phyloP scores from a whole-genome alignment of 2,329 filamentous ascomycete species.

The Colletotrichum theobromicola region DNA sequence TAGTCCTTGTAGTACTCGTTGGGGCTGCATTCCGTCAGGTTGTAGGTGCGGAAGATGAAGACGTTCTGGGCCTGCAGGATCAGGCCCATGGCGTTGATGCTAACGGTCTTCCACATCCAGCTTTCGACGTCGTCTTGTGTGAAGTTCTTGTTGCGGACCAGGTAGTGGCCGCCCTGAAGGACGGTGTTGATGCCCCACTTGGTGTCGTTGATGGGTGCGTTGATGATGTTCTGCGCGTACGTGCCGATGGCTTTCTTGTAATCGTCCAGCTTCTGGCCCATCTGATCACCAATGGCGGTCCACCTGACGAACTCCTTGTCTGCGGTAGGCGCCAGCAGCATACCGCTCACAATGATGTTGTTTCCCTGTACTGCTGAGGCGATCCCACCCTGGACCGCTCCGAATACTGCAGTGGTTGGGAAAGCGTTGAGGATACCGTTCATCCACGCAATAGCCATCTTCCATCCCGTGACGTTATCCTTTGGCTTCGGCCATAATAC shows the following conservation, averaged over 20 bases:
- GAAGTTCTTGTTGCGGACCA: neutral
- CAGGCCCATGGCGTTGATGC: neutral
- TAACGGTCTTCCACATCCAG: neutral
- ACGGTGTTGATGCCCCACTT: conserved; percentile 3
- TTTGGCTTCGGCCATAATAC: neutral
- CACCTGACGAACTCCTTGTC: neutral
- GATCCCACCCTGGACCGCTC: neutral
- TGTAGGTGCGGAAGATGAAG: neutral
- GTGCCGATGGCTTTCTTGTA: neutral
- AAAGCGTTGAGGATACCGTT: neutral
- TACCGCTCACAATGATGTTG: neutral
- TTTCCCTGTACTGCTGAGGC: neutral
- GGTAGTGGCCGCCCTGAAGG: neutral
- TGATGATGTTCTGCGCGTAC: neutral
- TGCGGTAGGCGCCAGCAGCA: neutral
- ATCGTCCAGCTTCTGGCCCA: neutral
- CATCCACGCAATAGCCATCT: neutral
- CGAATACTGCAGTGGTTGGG: neutral
- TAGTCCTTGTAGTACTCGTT: neutral
- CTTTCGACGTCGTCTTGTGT: neutral
- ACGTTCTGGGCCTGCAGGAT: neutral
- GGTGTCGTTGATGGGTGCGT: neutral
- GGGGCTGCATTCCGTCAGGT: neutral
- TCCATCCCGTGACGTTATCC: neutral
- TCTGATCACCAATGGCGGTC: neutral